Evolutionary conservation across 169 alveolate genomes (phyloP), one percentile per base, ranked within the genome.

Genomic region (Miamiensis avidus): DNA sequence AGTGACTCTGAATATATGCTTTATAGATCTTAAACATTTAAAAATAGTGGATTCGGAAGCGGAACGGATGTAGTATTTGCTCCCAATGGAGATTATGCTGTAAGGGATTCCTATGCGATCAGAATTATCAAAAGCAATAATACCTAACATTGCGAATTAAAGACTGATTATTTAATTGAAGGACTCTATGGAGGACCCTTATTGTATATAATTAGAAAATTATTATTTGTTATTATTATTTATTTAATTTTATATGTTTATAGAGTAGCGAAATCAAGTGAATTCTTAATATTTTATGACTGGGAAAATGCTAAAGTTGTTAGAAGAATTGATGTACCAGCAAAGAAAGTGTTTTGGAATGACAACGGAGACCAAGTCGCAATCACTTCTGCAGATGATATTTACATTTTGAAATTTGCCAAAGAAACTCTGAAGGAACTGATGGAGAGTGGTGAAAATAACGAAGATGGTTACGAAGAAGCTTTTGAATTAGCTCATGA

Each of bases 1-100:
- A 99, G 99, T 29, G 99, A 99, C 84, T 98, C 98, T n/a, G 99
- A 99, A 86, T 99, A 95, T 93, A 97, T 97, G 31, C 96, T 99
- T 25, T 99, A 98, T 96, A 97, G 89, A 34, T 85, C 93, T 25
- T 72, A 83, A 30, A 88, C 84, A 32, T 89, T 89, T 73, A 83
- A 88, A 76, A 89, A 81, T 74, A 76, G 69, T 28, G 90, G 89
- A 25, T 83, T 33, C 89, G 99, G 99, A 29, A 93, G 95, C 69
- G 99, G 99, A 29, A 88, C 94, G 75, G 99, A 98, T 84, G 94
- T 98, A 73, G 99, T 95, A 20, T 98, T 99, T 99, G 92, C 99
- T 25, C 83, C 91, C 75, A 97, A 97, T 69, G 99, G 99, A 31
- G 98, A 98, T 84, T 98, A 97, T 87, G 99, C 99, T 73, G 98